Evolutionary conservation across 148 eudicot species (phyloP), one percentile per base, ranked within the genome.

Genomic region (Cornus controversa): DNA sequence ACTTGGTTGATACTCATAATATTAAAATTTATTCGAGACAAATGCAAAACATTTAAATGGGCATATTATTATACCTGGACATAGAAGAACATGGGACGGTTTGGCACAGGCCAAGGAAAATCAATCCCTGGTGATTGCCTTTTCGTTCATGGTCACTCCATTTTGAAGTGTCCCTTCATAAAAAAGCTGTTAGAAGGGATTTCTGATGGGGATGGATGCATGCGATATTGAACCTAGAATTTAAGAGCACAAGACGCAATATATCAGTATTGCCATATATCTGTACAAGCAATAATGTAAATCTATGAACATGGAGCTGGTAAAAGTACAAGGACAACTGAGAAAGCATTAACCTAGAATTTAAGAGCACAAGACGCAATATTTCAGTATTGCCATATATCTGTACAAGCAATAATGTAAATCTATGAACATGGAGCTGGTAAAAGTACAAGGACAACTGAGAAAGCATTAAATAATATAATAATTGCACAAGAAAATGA

Each of bases 81-180:
- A 84, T 96, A 96, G 74, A 96, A 96, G 89, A 96, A 90, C 99
- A 93, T 96, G 63, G 99, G 99, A 54, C 99, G 95, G 71, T 90
- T 93, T 72, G 99, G 99, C 78, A 96, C 98, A 29, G 99, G 99
- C 99, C 99, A 96, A 72, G 99, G 99, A 71, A 96, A 96, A 89
- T 96, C 99, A 81, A 96, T 93, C 72, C 99, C 99, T 42, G 98
- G 31, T 71, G 98, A 89, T 79, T 86, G 97, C 76, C 99, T 91
- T 92, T 79, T 96, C 99, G 77, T 96, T 96, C 28, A 96, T 83
- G 10, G 99, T 96, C 27, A 96, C 99, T 53, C 99, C 99, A 83
- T 96, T 96, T 78, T 96, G 99, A 79, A 96, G 99, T 27, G 99
- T 96, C 45, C 99, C 99, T 87, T 96, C 99, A 75, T 96, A 96